Evolutionary conservation across 2,329 filamentous ascomycete species (phyloP).

Genomic region (Verticillium zaregamsianum): DNA sequence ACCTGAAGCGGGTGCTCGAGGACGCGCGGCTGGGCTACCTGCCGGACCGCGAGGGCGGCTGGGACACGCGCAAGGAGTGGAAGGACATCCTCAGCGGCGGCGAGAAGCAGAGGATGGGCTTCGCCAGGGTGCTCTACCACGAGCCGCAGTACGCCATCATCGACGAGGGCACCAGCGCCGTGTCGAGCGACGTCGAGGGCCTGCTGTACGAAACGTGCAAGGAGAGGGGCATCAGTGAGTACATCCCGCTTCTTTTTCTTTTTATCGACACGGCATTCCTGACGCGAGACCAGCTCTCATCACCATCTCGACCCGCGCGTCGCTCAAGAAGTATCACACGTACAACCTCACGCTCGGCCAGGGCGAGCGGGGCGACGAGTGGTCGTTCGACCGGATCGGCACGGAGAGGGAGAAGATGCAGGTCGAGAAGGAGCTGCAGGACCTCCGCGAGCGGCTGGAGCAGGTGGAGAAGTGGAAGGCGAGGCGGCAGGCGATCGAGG

Average conservation of each 20-base stretch:
- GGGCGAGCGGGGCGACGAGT: constrained; percentile 77
- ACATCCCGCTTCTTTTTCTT: background rate
- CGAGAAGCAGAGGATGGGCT: constrained; percentile 93
- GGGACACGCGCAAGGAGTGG: constrained; percentile 97
- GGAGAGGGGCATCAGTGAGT: constrained; percentile 85
- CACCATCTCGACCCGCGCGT: constrained; percentile 91
- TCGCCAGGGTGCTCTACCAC: constrained; percentile 88
- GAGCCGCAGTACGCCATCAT: constrained; percentile 93
- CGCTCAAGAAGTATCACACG: constrained; percentile 91
- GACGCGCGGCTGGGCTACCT: constrained; percentile 85
- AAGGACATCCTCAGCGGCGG: constrained; percentile 96
- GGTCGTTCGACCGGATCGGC: constrained; percentile 91
- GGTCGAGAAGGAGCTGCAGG: constrained; percentile 84
- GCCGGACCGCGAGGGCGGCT: constrained; percentile 87
- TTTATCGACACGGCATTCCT: constrained; percentile 4
- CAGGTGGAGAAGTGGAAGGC: constrained; percentile 83
- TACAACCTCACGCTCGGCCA: constrained; percentile 83
- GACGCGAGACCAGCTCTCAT: constrained; percentile 65
- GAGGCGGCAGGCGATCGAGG: constrained; percentile 75
- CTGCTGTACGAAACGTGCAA: constrained; percentile 91
- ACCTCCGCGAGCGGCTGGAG: constrained; percentile 73
- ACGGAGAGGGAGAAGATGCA: constrained; percentile 90
- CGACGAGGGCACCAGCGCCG: constrained; percentile 92
- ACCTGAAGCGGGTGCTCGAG: constrained; percentile 74
- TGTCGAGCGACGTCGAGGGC: constrained; percentile 91